A percentile compares a stretch with the other conserved stretches of the same genome.
These are phyloP conservation scores for Clavispora fructus DNA, from an alignment of 805 yeast genomes.

Conservation along the genomic window DNA sequence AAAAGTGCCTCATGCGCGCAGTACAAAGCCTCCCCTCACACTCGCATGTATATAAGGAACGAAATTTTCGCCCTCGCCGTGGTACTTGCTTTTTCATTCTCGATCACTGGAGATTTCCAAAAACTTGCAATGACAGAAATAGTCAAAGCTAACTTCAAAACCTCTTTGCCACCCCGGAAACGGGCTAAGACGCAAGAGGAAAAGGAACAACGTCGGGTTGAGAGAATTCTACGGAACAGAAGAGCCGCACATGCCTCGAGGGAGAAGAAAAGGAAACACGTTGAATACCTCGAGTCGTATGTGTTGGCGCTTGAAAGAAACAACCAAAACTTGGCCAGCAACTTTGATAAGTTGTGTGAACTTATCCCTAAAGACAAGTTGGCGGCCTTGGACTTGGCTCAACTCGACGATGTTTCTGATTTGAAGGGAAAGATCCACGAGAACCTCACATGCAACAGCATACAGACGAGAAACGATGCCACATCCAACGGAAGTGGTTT, in stretches of 20 bases:
- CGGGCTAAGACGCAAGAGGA: constrained; percentile 95
- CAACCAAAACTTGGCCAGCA: constrained; percentile 19
- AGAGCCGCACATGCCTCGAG: constrained; percentile 97
- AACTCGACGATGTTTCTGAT: constrained; percentile 10
- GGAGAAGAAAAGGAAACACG: constrained; percentile 90
- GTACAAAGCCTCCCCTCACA: neutral
- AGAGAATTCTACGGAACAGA: constrained; percentile 86
- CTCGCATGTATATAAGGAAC: neutral
- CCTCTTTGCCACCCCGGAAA: constrained; percentile 84
- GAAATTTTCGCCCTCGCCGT: neutral
- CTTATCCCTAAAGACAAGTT: constrained; percentile 6
- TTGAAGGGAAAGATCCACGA: constrained; percentile 10
- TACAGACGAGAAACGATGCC: neutral
- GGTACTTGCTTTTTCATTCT: neutral
- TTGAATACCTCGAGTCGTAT: constrained; percentile 73
- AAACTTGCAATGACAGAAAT: constrained; percentile 4
- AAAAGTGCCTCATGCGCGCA: neutral
- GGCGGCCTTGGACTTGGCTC: constrained; percentile 6
- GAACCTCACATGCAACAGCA: constrained; percentile 1
- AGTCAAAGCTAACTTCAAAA: constrained; percentile 23
- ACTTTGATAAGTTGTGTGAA: constrained; percentile 17
- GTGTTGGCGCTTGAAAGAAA: constrained; percentile 40
- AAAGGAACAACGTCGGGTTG: constrained; percentile 93
- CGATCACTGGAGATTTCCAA: neutral
- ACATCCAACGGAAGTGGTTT: neutral